These are phyloP conservation scores for Orbilia javanica DNA, from an alignment of 2,329 filamentous ascomycete genomes.

Conservation along the genomic window DNA sequence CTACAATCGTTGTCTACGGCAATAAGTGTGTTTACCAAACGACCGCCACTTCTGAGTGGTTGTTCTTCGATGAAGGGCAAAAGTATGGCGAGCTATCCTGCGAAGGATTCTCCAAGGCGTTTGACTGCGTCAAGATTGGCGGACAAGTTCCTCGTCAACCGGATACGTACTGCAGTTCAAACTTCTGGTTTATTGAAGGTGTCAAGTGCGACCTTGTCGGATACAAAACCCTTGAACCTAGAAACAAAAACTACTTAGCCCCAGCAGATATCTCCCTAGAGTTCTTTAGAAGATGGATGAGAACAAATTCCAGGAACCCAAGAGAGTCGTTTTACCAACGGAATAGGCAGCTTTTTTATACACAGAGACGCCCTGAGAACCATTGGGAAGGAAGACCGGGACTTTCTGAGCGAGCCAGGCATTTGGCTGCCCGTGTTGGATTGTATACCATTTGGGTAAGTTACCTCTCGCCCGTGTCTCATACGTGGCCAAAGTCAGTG, in stretches of 20 bases:
- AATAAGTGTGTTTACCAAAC: slow-evolving; percentile 1
- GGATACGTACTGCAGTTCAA: slow-evolving; percentile 6
- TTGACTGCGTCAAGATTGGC: slow-evolving; percentile 19
- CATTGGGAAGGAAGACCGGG: slow-evolving; percentile 23
- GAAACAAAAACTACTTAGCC: slow-evolving; percentile 22
- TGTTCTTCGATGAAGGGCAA: not conserved
- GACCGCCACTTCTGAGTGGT: not conserved
- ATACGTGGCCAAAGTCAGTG: not conserved
- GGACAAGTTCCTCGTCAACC: slow-evolving; percentile 15
- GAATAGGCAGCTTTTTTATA: slow-evolving; percentile 42
- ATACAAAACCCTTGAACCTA: slow-evolving; percentile 20
- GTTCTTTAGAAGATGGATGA: slow-evolving; percentile 22
- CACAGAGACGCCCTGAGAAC: slow-evolving; percentile 20
- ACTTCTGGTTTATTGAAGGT: slow-evolving; percentile 15
- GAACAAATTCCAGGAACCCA: not conserved
- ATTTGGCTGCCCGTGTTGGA: slow-evolving; percentile 17
- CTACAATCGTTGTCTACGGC: not conserved
- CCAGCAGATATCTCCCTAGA: slow-evolving; percentile 7
- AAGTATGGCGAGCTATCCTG: slow-evolving; percentile 16
- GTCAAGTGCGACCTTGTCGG: slow-evolving; percentile 27
- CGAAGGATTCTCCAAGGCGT: slow-evolving; percentile 1
- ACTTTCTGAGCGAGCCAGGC: slow-evolving; percentile 26
- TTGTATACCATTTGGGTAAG: slow-evolving; percentile 21
- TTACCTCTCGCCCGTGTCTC: too few species aligned
- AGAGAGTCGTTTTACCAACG: slow-evolving; percentile 22